These are phyloP conservation scores for Leonotis leonurus DNA, from an alignment of 257 asterid species.

Conservation along the genomic window DNA sequence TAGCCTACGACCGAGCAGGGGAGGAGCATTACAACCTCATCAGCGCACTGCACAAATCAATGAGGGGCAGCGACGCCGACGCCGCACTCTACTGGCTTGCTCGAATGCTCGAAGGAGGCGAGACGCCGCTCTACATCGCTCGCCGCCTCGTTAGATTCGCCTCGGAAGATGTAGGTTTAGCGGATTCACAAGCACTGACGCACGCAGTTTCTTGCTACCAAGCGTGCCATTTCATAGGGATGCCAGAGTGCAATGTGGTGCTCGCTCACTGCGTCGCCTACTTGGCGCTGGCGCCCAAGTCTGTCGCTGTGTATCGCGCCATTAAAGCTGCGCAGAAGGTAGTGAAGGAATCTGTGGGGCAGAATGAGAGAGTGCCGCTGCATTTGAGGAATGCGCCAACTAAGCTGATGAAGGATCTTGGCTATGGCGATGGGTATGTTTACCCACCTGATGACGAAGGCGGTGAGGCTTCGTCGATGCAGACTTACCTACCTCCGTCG, in stretches of 20 bases:
- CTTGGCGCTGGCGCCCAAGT: constrained; percentile 75
- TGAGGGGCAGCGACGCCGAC: constrained; percentile 70
- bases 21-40: constrained; percentile 80
- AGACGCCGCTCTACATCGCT: constrained; percentile 77
- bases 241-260: constrained; percentile 75
- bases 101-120: constrained; percentile 88
- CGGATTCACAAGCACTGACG: constrained; percentile 66
- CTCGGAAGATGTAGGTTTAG: constrained; percentile 72
- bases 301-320: constrained; percentile 59
- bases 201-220: constrained; percentile 85
- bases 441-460: constrained; percentile 59
- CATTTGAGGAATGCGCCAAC: constrained; percentile 89
- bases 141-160: constrained; percentile 68
- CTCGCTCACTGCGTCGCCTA: constrained; percentile 77
- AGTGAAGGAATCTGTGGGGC: constrained; percentile 77
- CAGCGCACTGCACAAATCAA: constrained; percentile 81
- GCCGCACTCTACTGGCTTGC: constrained; percentile 85
- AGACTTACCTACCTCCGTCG: constrained; percentile 57
- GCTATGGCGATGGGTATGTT: constrained; percentile 62
- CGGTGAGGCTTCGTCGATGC: constrained; percentile 24
- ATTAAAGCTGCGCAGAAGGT: constrained; percentile 45
- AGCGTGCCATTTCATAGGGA: constrained; percentile 71
- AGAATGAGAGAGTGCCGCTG: constrained; percentile 70
- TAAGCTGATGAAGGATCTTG: constrained; percentile 81
- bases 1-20: constrained; percentile 67